Evolutionary conservation across 2,329 filamentous ascomycete species (phyloP), one percentile per base, ranked within the genome.

Genomic region (Pyricularia sp.): DNA sequence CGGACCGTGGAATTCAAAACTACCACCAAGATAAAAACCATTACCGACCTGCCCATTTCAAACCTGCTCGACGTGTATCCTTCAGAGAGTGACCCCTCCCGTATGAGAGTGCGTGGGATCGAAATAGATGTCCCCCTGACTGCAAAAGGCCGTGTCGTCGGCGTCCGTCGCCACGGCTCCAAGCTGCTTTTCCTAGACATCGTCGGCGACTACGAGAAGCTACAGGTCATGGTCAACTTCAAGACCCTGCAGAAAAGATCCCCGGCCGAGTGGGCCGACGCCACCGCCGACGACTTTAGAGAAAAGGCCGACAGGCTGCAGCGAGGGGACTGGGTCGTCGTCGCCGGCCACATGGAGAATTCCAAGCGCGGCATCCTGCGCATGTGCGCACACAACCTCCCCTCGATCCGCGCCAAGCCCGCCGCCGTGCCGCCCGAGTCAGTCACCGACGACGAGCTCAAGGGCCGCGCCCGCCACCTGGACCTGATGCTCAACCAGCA

Each of bases 141-240:
- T 9, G 64, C 59, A n/a, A 68, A 59, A n/a, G 92, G 93, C 78
- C 92, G 93, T 76, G 84, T 97, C 71, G 84, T 85, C 74, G 88
- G 89, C 65, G 86, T 91, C 76, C 91, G 92, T 71, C 83, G 86
- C 65, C 85, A 88, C 68, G 90, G 94, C 72, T 89, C 87, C 73
- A 92, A 91, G 79, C 88, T 99, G 73, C 83, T 93, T 71, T 99
- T 99, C 78, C 78, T 97, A 72, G 91, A 95, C 79, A 81, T 98
- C 66, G 83, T 88, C 73, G 88, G 93, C 77, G 88, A 92, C 76
- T 90, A 89, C 69, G 81, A 88, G 73, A 86, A 85, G 72, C 79
- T 96, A 42, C 95, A 99, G 79, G 85, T 90, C 71, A 88, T 97
- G 81, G 85, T 91, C 78, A 91, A 92, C 78, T 83, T 89, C 73